A percentile compares a stretch with the other conserved stretches of the same genome.
Evolutionary conservation across 768 basidiomycete species (phyloP).

Genomic region (Leucogyrophana mollusca): DNA sequence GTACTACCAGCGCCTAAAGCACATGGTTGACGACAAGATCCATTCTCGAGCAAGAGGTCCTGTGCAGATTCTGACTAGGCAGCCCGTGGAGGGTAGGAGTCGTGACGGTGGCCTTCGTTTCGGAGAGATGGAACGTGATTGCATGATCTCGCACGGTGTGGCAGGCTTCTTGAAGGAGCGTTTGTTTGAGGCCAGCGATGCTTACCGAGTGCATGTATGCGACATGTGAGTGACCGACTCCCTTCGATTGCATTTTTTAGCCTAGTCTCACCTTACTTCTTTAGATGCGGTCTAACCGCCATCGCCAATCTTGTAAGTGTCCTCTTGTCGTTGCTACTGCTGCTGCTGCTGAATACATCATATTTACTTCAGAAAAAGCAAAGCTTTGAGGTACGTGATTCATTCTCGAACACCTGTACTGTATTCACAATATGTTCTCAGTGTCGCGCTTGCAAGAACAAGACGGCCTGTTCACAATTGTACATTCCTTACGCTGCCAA

Average conservation of each 20-base stretch:
- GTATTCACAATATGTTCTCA: conserved; percentile 16
- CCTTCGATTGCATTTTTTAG: neutral
- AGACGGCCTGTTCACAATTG: conserved; percentile 88
- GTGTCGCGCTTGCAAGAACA: conserved; percentile 97
- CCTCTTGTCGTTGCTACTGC: neutral
- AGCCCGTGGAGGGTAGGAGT: conserved; percentile 98
- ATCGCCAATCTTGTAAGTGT: conserved; percentile 90
- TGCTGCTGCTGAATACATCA: conserved; percentile 2
- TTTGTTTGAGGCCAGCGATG: conserved; percentile 89
- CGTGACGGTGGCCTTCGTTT: conserved; percentile 98
- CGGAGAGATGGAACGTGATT: conserved; percentile 99
- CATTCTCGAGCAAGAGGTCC: conserved; percentile 97
- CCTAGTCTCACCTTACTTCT: conserved; percentile 10
- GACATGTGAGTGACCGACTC: conserved; percentile 70
- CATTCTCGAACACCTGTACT: neutral
- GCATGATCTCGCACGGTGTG: conserved; percentile 99
- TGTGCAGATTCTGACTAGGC: conserved; percentile 94
- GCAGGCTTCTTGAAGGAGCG: conserved; percentile 98
- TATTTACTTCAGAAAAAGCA: conserved; percentile 77
- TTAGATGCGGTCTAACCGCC: conserved; percentile 90
- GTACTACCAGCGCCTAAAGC: conserved; percentile 98
- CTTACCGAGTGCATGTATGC: conserved; percentile 93
- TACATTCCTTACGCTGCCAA: conserved; percentile 98
- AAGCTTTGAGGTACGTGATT: conserved; percentile 74
- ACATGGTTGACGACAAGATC: conserved; percentile 99